Evolutionary conservation across 2,329 filamentous ascomycete species (phyloP), one percentile per base, ranked within the genome.

Genomic region (Epichloe bromicola): DNA sequence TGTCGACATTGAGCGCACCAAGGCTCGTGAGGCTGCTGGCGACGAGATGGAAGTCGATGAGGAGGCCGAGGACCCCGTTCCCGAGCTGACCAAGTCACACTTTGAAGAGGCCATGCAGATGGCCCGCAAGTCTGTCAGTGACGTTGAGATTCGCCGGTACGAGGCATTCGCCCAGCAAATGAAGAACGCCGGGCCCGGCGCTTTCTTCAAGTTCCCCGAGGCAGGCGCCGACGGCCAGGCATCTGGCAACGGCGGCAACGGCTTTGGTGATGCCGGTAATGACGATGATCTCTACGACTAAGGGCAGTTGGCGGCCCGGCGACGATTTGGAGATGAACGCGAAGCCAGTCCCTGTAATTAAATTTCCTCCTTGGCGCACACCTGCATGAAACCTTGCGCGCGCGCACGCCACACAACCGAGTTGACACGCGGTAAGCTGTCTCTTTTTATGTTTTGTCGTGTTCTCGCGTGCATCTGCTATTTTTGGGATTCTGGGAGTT

Each of bases 41-140:
- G 86, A 88, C 63, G 85, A 87, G 61, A 91, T 94, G 81, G 69
- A 70, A 48, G 63, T 69, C 17, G 69, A 71, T 41, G 87, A 93
- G 58, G 86, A 88, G 45, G 79, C 70, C 44, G 91, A 97, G 68
- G 93, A 98, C 63, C 89, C 91, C 44, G 93, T 98, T 39, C 93
- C 93, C 14, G 86, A 96, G 72, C 82, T 98, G 53, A 97, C 93
- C 61, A 93, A 88, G 73, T 86, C 85, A 53, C 93, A 98, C 73
- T 98, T 98, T 66, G 91, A 97, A 75, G 93, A 98, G 78, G 93
- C 93, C 43, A 98, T 98, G 93, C 83, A 86, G 69, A 84, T 85
- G 70, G 93, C 93, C 57, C 86, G 93, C 69, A 83, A 87, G 66
- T 97, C 93, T 30, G 93, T 98, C 60, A 90, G 82, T 52, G 93